These are phyloP conservation scores for Beauveria bassiana DNA, from an alignment of 2,329 filamentous ascomycete species.

Conservation along the genomic window DNA sequence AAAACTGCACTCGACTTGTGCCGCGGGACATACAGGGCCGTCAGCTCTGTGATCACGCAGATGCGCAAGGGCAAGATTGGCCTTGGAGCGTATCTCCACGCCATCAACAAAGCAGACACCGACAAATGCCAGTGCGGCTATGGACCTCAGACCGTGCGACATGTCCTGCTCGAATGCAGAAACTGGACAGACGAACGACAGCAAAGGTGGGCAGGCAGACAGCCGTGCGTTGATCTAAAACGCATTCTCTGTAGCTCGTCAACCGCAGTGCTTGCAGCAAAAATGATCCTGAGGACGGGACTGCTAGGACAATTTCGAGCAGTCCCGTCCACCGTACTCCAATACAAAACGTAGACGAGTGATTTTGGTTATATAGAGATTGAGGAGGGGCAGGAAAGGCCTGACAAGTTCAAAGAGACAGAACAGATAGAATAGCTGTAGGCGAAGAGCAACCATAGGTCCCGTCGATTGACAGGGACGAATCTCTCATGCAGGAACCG, in stretches of 20 bases:
- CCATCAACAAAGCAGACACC: no score
- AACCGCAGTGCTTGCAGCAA: no score
- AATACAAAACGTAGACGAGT: slow-evolving; percentile 17
- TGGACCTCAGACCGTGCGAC: neutral
- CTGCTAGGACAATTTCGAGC: slow-evolving; percentile 22
- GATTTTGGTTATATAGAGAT: slow-evolving; percentile 20
- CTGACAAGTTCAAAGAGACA: slow-evolving; percentile 21
- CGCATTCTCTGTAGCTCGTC: no score
- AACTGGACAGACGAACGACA: neutral
- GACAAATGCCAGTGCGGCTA: neutral
- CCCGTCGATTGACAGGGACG: neutral
- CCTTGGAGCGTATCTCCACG: no score
- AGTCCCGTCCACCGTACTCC: slow-evolving; percentile 19
- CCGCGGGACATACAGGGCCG: no score
- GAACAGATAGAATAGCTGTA: slow-evolving; percentile 17
- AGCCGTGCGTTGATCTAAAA: no score
- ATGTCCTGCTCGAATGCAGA: neutral
- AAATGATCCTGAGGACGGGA: slow-evolving; percentile 16
- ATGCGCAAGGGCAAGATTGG: no score
- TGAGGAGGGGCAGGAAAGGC: slow-evolving; percentile 20
- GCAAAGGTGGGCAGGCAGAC: neutral
- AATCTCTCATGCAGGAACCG: neutral
- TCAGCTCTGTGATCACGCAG: no score
- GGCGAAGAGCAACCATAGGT: neutral
- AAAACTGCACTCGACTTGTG: no score